Evolutionary conservation across 1,284 basidiomycete genomes (phyloP), one percentile per base, ranked within the genome.

Genomic region (Melampsora americana): DNA sequence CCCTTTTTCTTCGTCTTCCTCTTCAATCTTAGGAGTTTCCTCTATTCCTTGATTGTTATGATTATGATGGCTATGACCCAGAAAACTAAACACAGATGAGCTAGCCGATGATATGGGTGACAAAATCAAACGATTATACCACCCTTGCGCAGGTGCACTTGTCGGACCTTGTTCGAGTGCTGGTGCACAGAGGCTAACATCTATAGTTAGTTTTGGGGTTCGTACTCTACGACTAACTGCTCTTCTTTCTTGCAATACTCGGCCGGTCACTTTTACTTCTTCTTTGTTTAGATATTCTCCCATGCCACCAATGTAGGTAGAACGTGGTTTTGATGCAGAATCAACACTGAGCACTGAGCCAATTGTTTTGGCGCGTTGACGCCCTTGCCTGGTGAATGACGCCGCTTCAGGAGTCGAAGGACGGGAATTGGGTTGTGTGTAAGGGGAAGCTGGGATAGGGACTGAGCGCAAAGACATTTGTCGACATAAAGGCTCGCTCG

Each of bases 51-150:
- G 42, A 44, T 44, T 11, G 5, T 44, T 14, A 44, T 35, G 3
- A 5, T 44, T 1, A 44, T 44, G 11, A 44, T 44, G 42, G 1
- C 16, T 14, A 5, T 44, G 42, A 44, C 42, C 42, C 42, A 73
- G n/a, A 23, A 73, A 73, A 28, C 71, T 73, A 9, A 56, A 73
- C 18, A 73, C 64, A 26, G 71, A 73, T 42, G 61, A 73, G 14
- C 71, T 65, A 5, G 71, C 71, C n/a, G 71, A 73, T n/a, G 64
- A 66, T 9, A 73, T 30, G 20, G 71, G 71, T 14, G 71, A 73
- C 20, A 73, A 14, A 20, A 73, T 44, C 9, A 73, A 65, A 26
- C 71, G 71, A 30, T 46, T 73, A 53, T 66, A 73, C 71, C 71
- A 73, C n/a, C 32, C 66, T 35, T 53, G 42, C 16, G 42, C 42